phyloP scores from a whole-genome alignment of 2,329 filamentous ascomycete species.

The Apiospora koreana region DNA sequence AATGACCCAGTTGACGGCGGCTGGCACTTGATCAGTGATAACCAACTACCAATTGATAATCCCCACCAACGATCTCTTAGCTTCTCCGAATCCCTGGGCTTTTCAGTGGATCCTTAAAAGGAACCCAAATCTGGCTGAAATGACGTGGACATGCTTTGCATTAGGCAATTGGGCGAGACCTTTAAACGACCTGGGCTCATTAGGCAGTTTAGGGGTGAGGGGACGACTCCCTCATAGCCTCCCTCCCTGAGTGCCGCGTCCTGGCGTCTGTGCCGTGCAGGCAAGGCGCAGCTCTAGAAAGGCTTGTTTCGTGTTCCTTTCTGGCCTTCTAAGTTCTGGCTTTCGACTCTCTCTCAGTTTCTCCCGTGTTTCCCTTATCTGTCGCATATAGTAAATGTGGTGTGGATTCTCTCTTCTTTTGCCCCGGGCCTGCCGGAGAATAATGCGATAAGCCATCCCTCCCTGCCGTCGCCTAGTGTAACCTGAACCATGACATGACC shows the following conservation, averaged over 20 bases:
- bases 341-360: neutral
- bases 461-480: neutral
- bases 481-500: conserved; percentile 6
- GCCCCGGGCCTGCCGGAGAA: conserved; percentile 2
- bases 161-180: neutral
- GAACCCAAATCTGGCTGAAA: neutral
- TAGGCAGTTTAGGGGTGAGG: neutral
- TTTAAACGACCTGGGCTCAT: neutral
- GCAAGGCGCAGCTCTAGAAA: neutral
- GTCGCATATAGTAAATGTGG: no score
- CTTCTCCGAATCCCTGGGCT: neutral
- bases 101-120: neutral
- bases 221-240: no score
- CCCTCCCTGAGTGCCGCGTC: neutral
- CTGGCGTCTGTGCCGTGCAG: conserved; percentile 2
- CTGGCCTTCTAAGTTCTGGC: neutral
- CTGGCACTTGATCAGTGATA: no score
- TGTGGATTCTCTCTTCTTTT: neutral
- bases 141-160: conserved; percentile 1
- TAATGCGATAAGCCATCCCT: neutral
- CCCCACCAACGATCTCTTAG: neutral
- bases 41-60: no score
- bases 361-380: neutral
- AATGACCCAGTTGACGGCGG: no score
- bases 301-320: neutral